A percentile compares a stretch with the other conserved stretches of the same genome.
These are phyloP conservation scores for Mantamonas sphyraenae DNA, from an alignment of 78 protist genomes.

Conservation along the genomic window DNA sequence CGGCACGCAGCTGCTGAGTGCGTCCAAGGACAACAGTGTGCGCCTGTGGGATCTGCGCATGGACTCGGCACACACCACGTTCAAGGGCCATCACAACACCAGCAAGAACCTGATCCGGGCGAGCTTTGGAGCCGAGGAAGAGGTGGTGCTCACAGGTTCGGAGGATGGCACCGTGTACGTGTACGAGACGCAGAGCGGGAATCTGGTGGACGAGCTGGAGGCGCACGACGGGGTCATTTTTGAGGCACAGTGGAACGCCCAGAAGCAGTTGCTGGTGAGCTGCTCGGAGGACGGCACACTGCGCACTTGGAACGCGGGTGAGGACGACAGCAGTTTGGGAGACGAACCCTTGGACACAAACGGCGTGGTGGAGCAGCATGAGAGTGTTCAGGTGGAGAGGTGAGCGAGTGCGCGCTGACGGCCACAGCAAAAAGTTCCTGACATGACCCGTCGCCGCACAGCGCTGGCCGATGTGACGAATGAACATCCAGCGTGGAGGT, in stretches of 20 bases:
- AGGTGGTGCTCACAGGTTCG: conserved; percentile 60
- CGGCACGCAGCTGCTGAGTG: conserved; percentile 48
- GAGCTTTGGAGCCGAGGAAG: conserved; percentile 50
- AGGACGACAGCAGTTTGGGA: too few species aligned
- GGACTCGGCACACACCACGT: conserved; percentile 5
- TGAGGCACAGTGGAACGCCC: conserved; percentile 49
- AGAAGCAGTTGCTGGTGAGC: conserved; percentile 41
- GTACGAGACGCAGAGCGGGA: conserved; percentile 52
- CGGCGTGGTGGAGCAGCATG: too few species aligned
- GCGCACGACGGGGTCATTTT: conserved; percentile 45
- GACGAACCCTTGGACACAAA: too few species aligned
- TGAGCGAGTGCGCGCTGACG: too few species aligned
- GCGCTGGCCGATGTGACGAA: too few species aligned
- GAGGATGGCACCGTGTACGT: conserved; percentile 63
- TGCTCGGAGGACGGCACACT: too few species aligned
- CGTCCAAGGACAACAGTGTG: conserved; percentile 67
- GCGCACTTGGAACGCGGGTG: too few species aligned
- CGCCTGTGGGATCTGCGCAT: conserved; percentile 79
- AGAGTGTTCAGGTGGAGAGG: too few species aligned
- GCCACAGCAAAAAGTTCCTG: too few species aligned
- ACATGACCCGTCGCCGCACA: too few species aligned
- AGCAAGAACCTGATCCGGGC: conserved; percentile 58
- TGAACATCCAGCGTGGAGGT: too few species aligned
- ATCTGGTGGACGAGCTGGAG: conserved; percentile 37
- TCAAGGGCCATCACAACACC: conserved; percentile 81